Evolutionary conservation across 2,329 filamentous ascomycete genomes (phyloP).

Genomic region (Penicillium polonicum): DNA sequence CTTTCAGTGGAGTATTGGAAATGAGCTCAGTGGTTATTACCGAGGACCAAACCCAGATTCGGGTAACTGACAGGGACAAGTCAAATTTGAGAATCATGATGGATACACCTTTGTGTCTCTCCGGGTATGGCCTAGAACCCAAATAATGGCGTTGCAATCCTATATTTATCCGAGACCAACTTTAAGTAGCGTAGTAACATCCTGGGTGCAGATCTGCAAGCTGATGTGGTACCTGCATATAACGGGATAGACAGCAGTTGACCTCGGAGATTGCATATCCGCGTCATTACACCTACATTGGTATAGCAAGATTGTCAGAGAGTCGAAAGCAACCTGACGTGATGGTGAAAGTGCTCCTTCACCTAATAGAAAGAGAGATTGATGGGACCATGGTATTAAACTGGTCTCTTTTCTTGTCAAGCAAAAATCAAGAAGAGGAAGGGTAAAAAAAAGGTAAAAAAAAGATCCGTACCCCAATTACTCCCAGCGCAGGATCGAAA

Average conservation of each 20-base stretch:
- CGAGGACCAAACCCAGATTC: neutral
- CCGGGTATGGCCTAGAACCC: neutral
- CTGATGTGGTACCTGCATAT: neutral
- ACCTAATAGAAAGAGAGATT: neutral
- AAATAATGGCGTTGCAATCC: too few species aligned
- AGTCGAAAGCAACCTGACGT: neutral
- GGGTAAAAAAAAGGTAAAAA: too few species aligned
- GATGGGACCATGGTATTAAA: neutral
- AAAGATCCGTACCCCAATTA: neutral
- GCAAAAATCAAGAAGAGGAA: neutral
- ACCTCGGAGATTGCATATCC: neutral
- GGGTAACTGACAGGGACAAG: neutral
- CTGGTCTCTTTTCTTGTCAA: neutral
- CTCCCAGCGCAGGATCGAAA: neutral
- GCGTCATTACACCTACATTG: neutral
- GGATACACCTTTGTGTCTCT: neutral
- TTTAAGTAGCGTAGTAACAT: neutral
- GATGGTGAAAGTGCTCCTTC: neutral
- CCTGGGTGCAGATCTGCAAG: neutral
- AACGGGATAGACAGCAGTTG: neutral
- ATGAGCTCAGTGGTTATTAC: neutral
- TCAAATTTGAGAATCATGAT: neutral
- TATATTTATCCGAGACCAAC: neutral
- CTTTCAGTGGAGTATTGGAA: neutral
- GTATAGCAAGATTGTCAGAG: neutral